Conservation (phyloP, 2,329 filamentous ascomycete genomes). For the Trichoderma cornu-damae region DNA sequence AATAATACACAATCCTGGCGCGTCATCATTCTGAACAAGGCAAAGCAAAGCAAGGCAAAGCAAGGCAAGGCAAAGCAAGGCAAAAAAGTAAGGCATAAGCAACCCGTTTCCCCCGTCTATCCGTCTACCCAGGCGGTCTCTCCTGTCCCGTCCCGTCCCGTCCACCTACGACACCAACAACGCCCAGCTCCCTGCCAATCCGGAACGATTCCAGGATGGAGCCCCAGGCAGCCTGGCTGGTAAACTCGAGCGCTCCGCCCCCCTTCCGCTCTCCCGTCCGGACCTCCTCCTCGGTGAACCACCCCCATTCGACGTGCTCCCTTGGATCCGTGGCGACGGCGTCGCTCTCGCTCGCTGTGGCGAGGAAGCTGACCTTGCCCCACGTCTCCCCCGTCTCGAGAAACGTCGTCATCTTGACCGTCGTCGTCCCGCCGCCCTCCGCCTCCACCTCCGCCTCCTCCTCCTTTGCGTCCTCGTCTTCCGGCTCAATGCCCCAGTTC, state of each 20-base stretch:
- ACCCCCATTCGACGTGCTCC: conserved; percentile 37
- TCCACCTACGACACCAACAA: not conserved
- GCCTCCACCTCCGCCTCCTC: not conserved
- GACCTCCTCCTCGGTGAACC: conserved; percentile 37
- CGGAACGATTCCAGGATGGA: conserved; percentile 33
- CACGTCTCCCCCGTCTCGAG: conserved; percentile 25
- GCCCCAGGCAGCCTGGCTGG: conserved; percentile 31
- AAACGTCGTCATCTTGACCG: conserved; percentile 25
- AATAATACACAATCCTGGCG: not conserved
- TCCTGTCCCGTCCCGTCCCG: too few relatives aligned
- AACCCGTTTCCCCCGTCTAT: too few relatives aligned
- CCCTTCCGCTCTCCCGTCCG: conserved; percentile 20
- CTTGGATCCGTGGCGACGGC: conserved; percentile 29
- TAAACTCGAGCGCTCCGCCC: conserved; percentile 28
- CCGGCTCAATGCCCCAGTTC: conserved; percentile 12
- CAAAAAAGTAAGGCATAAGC: too few relatives aligned
- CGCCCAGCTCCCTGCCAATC: conserved; percentile 15
- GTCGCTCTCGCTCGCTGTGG: conserved; percentile 26
- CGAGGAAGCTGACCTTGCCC: conserved; percentile 29
- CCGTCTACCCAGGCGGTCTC: too few relatives aligned
- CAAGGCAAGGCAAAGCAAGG: too few relatives aligned
- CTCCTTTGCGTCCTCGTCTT: conserved; percentile 17
- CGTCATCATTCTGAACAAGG: too few relatives aligned
- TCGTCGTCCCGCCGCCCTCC: not conserved
- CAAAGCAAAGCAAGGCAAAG: too few relatives aligned